Evolutionary conservation across 495 filamentous ascomycete species (phyloP).

Genomic region (Aspergillus heteromorphus): DNA sequence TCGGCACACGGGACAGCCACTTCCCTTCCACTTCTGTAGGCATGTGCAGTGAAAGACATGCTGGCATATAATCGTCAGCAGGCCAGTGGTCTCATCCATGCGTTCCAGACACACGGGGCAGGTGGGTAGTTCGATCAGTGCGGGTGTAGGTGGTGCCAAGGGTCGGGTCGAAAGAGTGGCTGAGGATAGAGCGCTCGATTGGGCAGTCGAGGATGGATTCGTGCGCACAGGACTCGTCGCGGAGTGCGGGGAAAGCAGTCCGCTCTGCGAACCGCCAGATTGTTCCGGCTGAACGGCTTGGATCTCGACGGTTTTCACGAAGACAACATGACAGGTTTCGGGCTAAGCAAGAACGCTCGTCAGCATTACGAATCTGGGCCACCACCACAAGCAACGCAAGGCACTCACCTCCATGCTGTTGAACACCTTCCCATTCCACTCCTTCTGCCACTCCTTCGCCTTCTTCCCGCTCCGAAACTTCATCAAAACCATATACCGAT

Average conservation of each 20-base stretch:
- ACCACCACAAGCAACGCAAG: background rate
- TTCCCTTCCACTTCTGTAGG: constrained; percentile 92
- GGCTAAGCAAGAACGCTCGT: constrained; percentile 54
- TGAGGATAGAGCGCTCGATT: constrained; percentile 44
- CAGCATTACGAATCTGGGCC: constrained; percentile 10
- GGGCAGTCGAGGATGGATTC: constrained; percentile 31
- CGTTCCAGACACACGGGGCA: constrained; percentile 95
- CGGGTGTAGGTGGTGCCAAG: constrained; percentile 84
- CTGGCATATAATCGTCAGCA: constrained; percentile 94
- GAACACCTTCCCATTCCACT: constrained; percentile 93
- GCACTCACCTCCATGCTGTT: constrained; percentile 82
- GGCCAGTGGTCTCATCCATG: constrained; percentile 94
- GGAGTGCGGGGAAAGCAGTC: constrained; percentile 32
- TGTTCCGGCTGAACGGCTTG: constrained; percentile 30
- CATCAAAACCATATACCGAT: constrained; percentile 95
- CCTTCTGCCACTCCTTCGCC: constrained; percentile 73
- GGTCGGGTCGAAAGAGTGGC: constrained; percentile 66
- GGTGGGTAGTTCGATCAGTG: constrained; percentile 86
- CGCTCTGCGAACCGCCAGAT: constrained; percentile 23
- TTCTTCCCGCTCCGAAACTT: constrained; percentile 75
- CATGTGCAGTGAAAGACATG: constrained; percentile 98
- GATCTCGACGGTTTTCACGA: constrained; percentile 84
- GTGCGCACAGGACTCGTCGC: constrained; percentile 39
- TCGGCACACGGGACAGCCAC: constrained; percentile 89
- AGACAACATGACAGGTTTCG: constrained; percentile 93